phyloP scores from a whole-genome alignment of 805 yeast genomes.

The Diddensiella santjacobensis region DNA sequence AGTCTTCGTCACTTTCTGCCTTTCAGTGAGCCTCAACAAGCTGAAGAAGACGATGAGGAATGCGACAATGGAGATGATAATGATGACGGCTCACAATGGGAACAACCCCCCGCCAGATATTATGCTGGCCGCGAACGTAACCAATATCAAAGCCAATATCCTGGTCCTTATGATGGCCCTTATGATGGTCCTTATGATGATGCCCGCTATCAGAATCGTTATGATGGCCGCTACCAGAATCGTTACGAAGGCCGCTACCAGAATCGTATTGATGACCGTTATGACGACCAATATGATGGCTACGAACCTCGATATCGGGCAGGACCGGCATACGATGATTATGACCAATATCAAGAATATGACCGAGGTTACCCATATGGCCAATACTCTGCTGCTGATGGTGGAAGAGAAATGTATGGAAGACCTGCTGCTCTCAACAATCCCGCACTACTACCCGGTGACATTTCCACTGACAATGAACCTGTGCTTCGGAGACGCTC shows the following conservation, averaged over 20 bases:
- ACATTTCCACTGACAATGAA: no score
- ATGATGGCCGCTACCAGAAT: neutral
- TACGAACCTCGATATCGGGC: neutral
- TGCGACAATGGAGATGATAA: slow-evolving; percentile 25
- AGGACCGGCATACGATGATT: neutral
- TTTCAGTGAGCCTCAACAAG: slow-evolving; percentile 4
- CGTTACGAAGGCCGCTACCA: neutral
- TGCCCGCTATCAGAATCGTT: no score
- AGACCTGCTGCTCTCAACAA: no score
- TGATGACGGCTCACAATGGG: slow-evolving; percentile 27
- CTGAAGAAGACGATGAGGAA: slow-evolving; percentile 21
- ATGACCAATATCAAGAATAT: slow-evolving; percentile 1
- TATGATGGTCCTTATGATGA: slow-evolving; percentile 5
- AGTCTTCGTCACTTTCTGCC: slow-evolving; percentile 13
- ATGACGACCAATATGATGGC: slow-evolving; percentile 1
- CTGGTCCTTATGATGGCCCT: neutral
- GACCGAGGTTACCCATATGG: neutral
- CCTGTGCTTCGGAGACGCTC: no score
- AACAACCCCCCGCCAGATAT: neutral
- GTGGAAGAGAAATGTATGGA: neutral
- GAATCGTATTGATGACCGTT: neutral
- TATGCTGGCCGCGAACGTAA: neutral
- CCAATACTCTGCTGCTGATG: neutral
- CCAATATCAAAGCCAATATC: neutral
- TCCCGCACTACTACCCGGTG: no score